A percentile compares a stretch with the other conserved stretches of the same genome.
phyloP scores from a whole-genome alignment of 2,329 filamentous ascomycete genomes.

The Chalaropsis thielavioides region DNA sequence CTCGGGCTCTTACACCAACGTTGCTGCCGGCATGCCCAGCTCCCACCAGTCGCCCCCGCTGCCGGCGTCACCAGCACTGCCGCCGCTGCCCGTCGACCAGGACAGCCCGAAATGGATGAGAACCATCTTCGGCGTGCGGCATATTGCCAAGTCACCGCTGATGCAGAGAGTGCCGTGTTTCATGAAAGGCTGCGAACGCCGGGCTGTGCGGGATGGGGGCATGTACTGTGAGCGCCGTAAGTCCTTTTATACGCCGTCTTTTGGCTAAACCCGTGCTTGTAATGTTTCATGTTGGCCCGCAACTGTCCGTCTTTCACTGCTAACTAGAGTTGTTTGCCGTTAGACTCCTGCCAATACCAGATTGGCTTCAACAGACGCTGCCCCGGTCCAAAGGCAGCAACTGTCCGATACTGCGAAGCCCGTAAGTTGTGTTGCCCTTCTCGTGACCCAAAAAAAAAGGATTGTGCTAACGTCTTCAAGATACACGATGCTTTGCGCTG shows the following conservation, averaged over 20 bases:
- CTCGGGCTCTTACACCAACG: neutral
- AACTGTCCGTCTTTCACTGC: too few relatives aligned
- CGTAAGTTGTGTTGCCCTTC: neutral
- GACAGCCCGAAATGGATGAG: conserved; percentile 7
- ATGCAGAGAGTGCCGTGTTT: conserved; percentile 11
- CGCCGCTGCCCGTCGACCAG: neutral
- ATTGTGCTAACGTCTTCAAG: conserved; percentile 1
- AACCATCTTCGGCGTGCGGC: conserved; percentile 8
- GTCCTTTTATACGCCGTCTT: neutral
- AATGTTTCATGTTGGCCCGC: neutral
- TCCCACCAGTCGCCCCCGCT: neutral
- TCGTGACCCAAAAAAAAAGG: too few relatives aligned
- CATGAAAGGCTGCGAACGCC: neutral
- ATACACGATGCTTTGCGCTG: neutral
- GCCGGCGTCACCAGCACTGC: neutral
- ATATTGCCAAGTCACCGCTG: conserved; percentile 10
- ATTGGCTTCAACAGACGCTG: neutral
- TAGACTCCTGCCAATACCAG: conserved; percentile 4
- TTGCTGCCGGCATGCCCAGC: neutral
- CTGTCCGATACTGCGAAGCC: conserved; percentile 1
- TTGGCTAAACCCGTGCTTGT: neutral
- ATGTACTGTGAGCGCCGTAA: conserved; percentile 6
- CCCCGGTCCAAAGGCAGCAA: neutral
- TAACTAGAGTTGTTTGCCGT: too few relatives aligned
- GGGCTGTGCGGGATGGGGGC: neutral